Evolutionary conservation across 2,329 filamentous ascomycete species (phyloP).

Genomic region (Exophiala spinifera): DNA sequence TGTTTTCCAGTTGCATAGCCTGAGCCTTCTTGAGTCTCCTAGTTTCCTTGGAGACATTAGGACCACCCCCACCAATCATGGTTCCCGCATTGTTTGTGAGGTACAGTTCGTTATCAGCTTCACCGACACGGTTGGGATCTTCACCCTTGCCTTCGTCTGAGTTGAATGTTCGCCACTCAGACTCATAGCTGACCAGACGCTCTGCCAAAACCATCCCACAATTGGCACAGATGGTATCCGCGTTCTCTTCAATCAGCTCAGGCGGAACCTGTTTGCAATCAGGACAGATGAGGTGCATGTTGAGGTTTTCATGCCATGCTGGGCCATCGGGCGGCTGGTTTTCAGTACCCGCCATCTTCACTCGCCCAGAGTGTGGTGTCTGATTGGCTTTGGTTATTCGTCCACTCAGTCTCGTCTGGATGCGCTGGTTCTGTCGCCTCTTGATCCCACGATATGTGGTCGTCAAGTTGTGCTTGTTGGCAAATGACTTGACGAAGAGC

Average conservation of each 20-base stretch:
- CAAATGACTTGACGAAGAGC: slow-evolving; percentile 61
- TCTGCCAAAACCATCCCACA: slow-evolving; percentile 89
- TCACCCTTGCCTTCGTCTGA: slow-evolving; percentile 92
- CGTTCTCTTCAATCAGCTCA: slow-evolving; percentile 86
- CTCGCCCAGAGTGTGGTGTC: slow-evolving; percentile 23
- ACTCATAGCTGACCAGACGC: slow-evolving; percentile 90
- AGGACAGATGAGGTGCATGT: slow-evolving; percentile 77
- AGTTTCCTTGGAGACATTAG: slow-evolving; percentile 53
- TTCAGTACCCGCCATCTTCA: slow-evolving; percentile 38
- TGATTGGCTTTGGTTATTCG: slow-evolving; percentile 20
- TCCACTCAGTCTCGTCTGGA: slow-evolving; percentile 29
- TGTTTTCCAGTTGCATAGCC: slow-evolving; percentile 76
- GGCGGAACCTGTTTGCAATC: slow-evolving; percentile 93
- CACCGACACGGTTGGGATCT: slow-evolving; percentile 93
- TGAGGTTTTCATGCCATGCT: slow-evolving; percentile 77
- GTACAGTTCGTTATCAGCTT: slow-evolving; percentile 86
- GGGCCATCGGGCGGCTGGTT: slow-evolving; percentile 38
- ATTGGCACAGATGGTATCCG: slow-evolving; percentile 86
- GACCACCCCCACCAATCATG: slow-evolving; percentile 57
- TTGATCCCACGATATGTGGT: slow-evolving; percentile 45
- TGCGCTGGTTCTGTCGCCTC: slow-evolving; percentile 40
- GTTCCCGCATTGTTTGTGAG: slow-evolving; percentile 54
- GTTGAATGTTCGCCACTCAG: slow-evolving; percentile 97
- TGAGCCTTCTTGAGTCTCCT: slow-evolving; percentile 78
- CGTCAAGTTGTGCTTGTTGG: slow-evolving; percentile 46